Base-by-base conservation (phyloP, 345 rosid genomes). In the Brassica rapa region DNA sequence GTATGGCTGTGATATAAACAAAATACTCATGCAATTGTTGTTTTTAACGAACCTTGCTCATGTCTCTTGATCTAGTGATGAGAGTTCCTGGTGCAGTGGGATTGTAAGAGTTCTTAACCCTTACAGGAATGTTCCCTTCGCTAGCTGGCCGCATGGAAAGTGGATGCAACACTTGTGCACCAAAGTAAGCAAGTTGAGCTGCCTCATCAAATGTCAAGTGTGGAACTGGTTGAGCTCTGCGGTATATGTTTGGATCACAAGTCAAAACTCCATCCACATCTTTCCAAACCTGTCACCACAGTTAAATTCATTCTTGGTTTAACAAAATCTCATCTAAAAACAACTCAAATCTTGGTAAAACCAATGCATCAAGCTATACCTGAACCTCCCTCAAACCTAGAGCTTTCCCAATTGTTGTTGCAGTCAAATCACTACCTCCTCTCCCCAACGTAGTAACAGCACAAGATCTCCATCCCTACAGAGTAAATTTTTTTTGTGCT, bases 181-280 rank as follows among this genome's bases (percentile, higher is more conserved):
- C 67, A 32, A 32, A 63, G 67, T 63, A 63, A n/a, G 67, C 43
- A 32, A 63, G 67, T 1, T 63, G 41, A 32, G 67, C 67, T 63
- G 67, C 67, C 24, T 63, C 67, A 15, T 63, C 67, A 63, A 63
- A 63, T 8, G 67, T 63, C 67, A 63, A 63, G 67, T 63, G 43
- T 63, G 67, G 67, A 63, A 63, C 67, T 0, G 67, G 67, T 15
- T 63, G 43, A 15, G 67, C 67, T 63, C 67, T 15, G 43, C 67
- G 10, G 67, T 63, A 63, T 32, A 63, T 63, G 24, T 63, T 63
- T 32, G 67, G 67, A 32, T 63, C 67, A 32, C 67, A 63, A 32
- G 67, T 32, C 67, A 63, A 63, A 32, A 63, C 67, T 63, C 67
- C 67, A 63, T 63, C 67, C 12, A 63, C 67, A 63, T 63, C 67